Evolutionary conservation across 495 filamentous ascomycete species (phyloP).

Genomic region (Tuber magnatum): DNA sequence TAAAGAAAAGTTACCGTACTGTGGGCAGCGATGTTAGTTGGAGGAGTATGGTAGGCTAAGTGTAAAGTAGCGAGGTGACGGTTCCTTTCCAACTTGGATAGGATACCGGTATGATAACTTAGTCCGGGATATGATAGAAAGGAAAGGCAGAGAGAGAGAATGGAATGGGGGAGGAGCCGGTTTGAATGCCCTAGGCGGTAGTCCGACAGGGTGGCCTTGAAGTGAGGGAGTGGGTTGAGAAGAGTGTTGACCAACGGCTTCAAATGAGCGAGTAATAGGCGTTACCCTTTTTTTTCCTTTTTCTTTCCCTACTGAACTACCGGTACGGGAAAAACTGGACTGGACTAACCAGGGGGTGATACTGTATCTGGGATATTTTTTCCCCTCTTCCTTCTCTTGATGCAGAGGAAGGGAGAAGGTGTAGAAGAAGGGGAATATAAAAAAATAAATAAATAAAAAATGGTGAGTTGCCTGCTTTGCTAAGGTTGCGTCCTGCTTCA

Average conservation of each 20-base stretch:
- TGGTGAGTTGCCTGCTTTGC: conserved; percentile 1
- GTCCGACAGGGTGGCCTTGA: not conserved
- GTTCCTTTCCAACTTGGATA: not conserved
- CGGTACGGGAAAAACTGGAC: not conserved
- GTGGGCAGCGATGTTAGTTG: not conserved
- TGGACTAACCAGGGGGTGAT: not conserved
- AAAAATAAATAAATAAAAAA: not conserved
- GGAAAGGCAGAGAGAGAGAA: not conserved
- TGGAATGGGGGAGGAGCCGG: conserved; percentile 2
- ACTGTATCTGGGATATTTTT: not conserved
- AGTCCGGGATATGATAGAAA: not conserved
- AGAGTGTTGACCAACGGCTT: not conserved
- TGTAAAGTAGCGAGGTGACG: not conserved
- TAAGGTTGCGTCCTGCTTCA: conserved; percentile 11
- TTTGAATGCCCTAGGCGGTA: not conserved
- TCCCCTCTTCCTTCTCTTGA: not conserved
- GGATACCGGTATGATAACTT: not conserved
- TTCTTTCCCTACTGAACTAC: not conserved
- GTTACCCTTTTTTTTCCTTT: not conserved
- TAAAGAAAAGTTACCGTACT: not conserved
- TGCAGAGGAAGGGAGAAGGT: not conserved
- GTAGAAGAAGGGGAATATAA: conserved; percentile 2
- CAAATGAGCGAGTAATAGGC: not conserved
- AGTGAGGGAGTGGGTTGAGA: not conserved
- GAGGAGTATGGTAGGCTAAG: not conserved